A percentile compares a stretch with the other conserved stretches of the same genome.
Evolutionary conservation across 441 rosid species (phyloP).

Genomic region (Croton laevigatus): DNA sequence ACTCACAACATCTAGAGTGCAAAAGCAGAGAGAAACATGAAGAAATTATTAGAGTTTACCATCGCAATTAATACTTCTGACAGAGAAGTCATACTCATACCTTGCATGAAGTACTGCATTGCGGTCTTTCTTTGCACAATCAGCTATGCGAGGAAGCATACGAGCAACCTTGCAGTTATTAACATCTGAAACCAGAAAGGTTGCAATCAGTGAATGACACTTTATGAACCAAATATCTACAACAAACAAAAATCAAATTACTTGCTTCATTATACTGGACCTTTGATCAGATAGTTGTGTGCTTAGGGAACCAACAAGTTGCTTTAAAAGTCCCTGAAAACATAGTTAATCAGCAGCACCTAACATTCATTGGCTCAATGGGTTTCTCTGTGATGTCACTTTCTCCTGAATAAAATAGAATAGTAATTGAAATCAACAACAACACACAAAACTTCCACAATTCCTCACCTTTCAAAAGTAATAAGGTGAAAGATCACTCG

Average conservation of each 20-base stretch:
- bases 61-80: conserved; percentile 20
- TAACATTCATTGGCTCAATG: conserved; percentile 65
- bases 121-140: conserved; percentile 89
- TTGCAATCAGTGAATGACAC: conserved; percentile 17
- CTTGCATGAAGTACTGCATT: conserved; percentile 93
- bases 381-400: conserved; percentile 71
- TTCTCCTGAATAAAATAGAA: conserved; percentile 51
- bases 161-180: conserved; percentile 92
- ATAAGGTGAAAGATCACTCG: background rate
- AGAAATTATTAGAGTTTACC: conserved; percentile 17
- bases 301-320: conserved; percentile 80
- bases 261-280: conserved; percentile 98
- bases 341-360: conserved; percentile 85
- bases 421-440: conserved; percentile 7
- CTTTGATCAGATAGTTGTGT: conserved; percentile 91
- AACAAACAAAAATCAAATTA: conserved; percentile 28
- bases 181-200: conserved; percentile 56
- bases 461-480: background rate
- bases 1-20: conserved; percentile 83
- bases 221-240: conserved; percentile 3
- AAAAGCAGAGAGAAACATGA: conserved; percentile 17
- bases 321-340: conserved; percentile 92
- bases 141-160: conserved; percentile 91
- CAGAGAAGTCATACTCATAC: conserved; percentile 34
- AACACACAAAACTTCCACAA: background rate